Conservation (phyloP, 2,329 filamentous ascomycete species). For the Alternaria sp. region DNA sequence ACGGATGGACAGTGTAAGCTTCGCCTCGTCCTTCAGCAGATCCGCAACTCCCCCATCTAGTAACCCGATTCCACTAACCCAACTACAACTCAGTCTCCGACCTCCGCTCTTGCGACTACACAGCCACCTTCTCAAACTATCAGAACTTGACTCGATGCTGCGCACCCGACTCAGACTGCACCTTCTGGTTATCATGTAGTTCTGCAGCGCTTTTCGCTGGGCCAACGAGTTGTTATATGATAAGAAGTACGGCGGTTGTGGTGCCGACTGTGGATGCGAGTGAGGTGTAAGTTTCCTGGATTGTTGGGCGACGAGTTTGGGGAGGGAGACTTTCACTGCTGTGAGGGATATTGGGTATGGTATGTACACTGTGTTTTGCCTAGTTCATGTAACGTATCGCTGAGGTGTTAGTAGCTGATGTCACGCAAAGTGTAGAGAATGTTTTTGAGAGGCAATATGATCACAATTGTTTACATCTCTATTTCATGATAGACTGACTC, state of each 20-base stretch:
- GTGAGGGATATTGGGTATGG: neutral
- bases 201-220: slow-evolving; percentile 23
- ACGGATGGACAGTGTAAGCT: slow-evolving; percentile 22
- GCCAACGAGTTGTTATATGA: slow-evolving; percentile 31
- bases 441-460: neutral
- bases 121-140: slow-evolving; percentile 26
- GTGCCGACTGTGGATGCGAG: slow-evolving; percentile 26
- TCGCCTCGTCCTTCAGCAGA: neutral
- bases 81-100: slow-evolving; percentile 20
- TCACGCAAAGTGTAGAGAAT: neutral
- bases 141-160: slow-evolving; percentile 34
- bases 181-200: slow-evolving; percentile 31
- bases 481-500: neutral
- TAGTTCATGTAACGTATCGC: neutral
- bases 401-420: neutral
- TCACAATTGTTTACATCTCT: neutral
- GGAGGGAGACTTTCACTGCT: slow-evolving; percentile 4
- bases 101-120: slow-evolving; percentile 31
- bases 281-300: slow-evolving; percentile 22
- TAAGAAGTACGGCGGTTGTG: slow-evolving; percentile 29
- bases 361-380: neutral
- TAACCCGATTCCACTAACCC: neutral
- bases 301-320: slow-evolving; percentile 33
- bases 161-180: slow-evolving; percentile 12
- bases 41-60: neutral